Evolutionary conservation across 1,284 basidiomycete genomes (phyloP), one percentile per base, ranked within the genome.

Genomic region (Athelia psychrophila): DNA sequence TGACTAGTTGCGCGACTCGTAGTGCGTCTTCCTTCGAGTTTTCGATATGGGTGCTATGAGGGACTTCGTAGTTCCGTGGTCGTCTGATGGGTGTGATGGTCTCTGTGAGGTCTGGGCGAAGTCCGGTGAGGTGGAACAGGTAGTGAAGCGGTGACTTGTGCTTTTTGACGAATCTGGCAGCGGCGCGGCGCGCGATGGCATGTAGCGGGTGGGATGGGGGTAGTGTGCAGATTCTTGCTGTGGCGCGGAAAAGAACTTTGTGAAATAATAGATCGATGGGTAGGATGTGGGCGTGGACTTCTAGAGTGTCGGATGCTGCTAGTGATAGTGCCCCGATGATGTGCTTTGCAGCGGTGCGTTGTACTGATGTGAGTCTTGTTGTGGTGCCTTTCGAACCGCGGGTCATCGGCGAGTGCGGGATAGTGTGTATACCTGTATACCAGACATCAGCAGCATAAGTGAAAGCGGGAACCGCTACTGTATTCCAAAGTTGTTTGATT

Each of bases 391-490:
- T 49, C 1, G 61, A 61, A 3, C 59, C 58, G 2, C 15, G 45
- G 3, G 13, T 32, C 8, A 5, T 6, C 4, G 18, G 18, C n/a
- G 25, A 10, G 25, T 36, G 24, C 23, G 47, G 13, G n/a, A 23
- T 13, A 36, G 5, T 48, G 16, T 48, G 47, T 16, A 48, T 56
- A 58, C 15, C 56, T 46, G 22, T 61, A 45, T 51, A 57, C 56
- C 53, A 67, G 13, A 62, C 56, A 18, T 66, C 58, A 0, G 61
- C 53, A 2, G 63, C 61, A 24, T 72, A 71, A 0, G 64, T 45
- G 57, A 69, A 61, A 15, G 60, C 57, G 0, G 63, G 63, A 1
- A 71, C 23, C 0, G 55, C 62, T 0, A 66, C 56, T 1, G 56
- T 35, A 0, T 56, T 35, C 42, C 68, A 70, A 0, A 65, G 49